Base-by-base conservation (phyloP, 768 basidiomycete genomes). In the Chalciporus sphaerocephalus region DNA sequence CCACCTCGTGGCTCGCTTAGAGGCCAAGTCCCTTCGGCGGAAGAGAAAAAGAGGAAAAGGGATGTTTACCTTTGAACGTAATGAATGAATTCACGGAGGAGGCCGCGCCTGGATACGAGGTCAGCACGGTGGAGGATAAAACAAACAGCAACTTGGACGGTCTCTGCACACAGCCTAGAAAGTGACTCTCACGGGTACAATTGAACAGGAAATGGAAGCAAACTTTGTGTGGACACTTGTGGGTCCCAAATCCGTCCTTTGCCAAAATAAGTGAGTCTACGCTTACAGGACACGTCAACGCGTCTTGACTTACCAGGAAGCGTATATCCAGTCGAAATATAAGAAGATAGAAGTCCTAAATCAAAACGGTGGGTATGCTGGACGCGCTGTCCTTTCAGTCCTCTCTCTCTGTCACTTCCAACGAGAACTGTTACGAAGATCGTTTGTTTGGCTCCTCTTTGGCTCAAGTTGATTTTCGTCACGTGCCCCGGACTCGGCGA, bases 41-140 rank as follows among this genome's bases (percentile, higher is more conserved):
- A 47, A 23, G 35, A 18, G 52, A 22, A 52, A 32, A 50, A 40
- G 13, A 17, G 9, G 39, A 53, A 52, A 46, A 33, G 40, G 45
- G 38, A 53, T 42, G 46, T 63, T 72, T 49, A 51, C 81, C 81
- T 76, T 78, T 70, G 68, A 54, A 64, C 57, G 67, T 69, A 83
- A 81, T 52, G 82, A 85, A 60, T 66, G 79, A 76, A 64, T 65
- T 61, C 57, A 72, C 79, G 80, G 80, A 83, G 80, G 81, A 80
- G 79, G 81, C 81, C 81, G 80, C 73, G 72, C 81, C 80, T 80
- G 67, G 60, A 42, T 47, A 41, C 30, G 43, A 48, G 13, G 54
- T 54, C 42, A 49, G 41, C 36, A 21, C 35, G 40, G 42, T 40
- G 41, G 32, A 39, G 38, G 32, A 28, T 6, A 22, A 10, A 18